Evolutionary conservation across 1,139 yeast genomes (phyloP).

Genomic region (Hyphopichia burtonii): DNA sequence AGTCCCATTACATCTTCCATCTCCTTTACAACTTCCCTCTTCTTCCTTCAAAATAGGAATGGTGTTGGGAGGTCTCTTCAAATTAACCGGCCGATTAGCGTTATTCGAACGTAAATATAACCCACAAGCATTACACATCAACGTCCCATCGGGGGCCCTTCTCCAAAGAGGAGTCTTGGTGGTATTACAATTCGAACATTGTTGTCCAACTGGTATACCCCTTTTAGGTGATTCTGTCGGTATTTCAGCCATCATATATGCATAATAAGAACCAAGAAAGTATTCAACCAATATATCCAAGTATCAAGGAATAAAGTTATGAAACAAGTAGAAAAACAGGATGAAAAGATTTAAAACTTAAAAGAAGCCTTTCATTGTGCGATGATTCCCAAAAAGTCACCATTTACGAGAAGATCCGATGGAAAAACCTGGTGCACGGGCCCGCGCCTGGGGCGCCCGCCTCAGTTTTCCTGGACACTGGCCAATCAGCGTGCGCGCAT

Average conservation of each 20-base stretch:
- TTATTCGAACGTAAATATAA: constrained; percentile 55
- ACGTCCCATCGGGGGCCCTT: constrained; percentile 63
- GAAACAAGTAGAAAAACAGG: no score
- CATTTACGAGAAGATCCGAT: background rate
- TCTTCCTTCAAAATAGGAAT: constrained; percentile 41
- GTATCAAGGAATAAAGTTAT: no score
- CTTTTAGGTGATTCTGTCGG: no score
- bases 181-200: constrained; percentile 68
- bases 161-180: constrained; percentile 71
- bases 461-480: no score
- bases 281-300: no score
- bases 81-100: constrained; percentile 55
- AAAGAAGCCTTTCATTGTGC: no score
- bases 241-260: no score
- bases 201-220: constrained; percentile 44
- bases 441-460: no score
- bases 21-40: constrained; percentile 75
- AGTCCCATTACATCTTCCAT: constrained; percentile 83
- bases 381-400: background rate
- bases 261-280: no score
- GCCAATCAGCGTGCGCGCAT: constrained; percentile 1
- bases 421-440: background rate
- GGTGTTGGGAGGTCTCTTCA: constrained; percentile 66
- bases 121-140: constrained; percentile 74
- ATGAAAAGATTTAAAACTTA: no score